A percentile compares a stretch with the other conserved stretches of the same genome.
Evolutionary conservation across 257 asterid species (phyloP).

Genomic region (Solanum sparsipilum): DNA sequence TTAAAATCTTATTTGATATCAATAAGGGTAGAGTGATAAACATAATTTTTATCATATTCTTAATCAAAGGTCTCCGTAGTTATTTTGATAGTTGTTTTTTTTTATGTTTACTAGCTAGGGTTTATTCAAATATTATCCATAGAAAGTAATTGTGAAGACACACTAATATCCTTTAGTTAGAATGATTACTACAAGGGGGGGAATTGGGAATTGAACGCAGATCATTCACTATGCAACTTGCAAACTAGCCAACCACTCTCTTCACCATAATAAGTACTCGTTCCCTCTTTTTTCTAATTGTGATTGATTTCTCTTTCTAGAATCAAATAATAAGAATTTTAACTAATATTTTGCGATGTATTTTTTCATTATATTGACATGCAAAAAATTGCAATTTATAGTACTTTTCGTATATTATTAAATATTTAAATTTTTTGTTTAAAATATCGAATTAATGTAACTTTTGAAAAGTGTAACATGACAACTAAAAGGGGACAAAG

Average conservation of each 20-base stretch:
- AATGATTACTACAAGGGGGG: background rate
- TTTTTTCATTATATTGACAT: too few species aligned
- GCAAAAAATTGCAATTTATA: too few species aligned
- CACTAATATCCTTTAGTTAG: background rate
- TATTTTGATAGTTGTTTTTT: background rate
- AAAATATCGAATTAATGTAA: too few species aligned
- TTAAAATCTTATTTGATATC: background rate
- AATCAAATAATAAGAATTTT: too few species aligned
- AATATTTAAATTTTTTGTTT: too few species aligned
- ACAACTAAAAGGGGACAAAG: background rate
- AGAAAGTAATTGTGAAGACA: background rate
- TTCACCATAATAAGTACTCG: background rate
- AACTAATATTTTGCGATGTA: too few species aligned
- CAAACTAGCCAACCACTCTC: background rate
- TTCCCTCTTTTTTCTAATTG: too few species aligned
- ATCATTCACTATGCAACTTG: background rate
- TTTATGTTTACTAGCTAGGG: background rate
- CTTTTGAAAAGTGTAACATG: too few species aligned
- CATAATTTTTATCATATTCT: background rate
- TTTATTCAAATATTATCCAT: background rate
- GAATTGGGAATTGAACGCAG: background rate
- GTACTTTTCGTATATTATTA: too few species aligned
- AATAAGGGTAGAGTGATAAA: background rate
- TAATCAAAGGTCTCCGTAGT: background rate
- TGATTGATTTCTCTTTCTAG: too few species aligned